Base-by-base conservation (phyloP, 2,329 filamentous ascomycete genomes). In the Pseudogymnoascus sp. region DNA sequence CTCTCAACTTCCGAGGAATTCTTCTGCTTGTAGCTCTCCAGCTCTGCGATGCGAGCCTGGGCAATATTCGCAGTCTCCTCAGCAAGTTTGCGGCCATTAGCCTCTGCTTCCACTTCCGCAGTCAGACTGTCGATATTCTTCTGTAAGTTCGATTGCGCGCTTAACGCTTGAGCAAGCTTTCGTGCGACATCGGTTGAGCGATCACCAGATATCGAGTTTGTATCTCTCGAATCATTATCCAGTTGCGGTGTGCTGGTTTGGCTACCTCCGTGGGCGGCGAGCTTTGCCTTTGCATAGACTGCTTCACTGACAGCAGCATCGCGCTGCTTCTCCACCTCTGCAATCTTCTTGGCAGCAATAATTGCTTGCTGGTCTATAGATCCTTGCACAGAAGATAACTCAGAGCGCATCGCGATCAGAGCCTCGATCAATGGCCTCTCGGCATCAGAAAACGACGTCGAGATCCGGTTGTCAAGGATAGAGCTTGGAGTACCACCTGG, bases 231-330 rank as follows among this genome's bases (percentile, higher is more conserved):
- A 63, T 84, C 83, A 12, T 74, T 80, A 53, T 86, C 85, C 2
- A 84, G 74, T 70, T 85, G 80, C 63, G 88, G 77, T 42, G 84
- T 82, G 70, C 80, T 81, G 44, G 79, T 79, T 61, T 85, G 82
- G 69, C 88, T 91, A n/a, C 80, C 81, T 38, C 83, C 86, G 66
- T 92, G 88, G 6, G 92, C 92, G 31, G 92, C 92, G 61, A 97
- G 79, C 73, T 91, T 97, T 2, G 95, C 92, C 73, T 95, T 96
- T 35, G 92, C 91, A 75, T 97, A 97, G 0, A 94, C 89, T 0
- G 94, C 94, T 77, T 99, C 95, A 69, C 88, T 90, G 62, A 99
- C 87, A n/a, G 94, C 94, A 42, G 89, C 87, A 75, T 99, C 94
- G 60, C 95, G 84, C 77, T 99, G 94, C 73, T 90, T 92, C 73